phyloP scores from a whole-genome alignment of 768 basidiomycete genomes.

The Lactarius deliciosus region DNA sequence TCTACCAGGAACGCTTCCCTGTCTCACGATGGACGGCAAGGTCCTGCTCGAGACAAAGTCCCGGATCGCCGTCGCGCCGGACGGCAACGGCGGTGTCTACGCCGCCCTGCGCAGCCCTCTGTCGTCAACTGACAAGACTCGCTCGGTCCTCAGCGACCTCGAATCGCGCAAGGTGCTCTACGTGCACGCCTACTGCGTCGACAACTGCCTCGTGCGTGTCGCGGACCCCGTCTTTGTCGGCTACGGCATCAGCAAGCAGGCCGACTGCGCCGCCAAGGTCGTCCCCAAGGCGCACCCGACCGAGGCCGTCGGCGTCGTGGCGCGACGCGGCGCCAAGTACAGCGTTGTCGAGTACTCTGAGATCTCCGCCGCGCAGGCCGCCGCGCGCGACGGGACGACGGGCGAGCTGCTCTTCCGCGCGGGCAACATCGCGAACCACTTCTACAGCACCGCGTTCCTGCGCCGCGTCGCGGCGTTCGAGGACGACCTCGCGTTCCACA shows the following conservation, averaged over 20 bases:
- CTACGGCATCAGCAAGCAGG: slow-evolving; percentile 84
- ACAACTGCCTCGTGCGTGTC: slow-evolving; percentile 97
- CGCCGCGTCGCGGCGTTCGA: slow-evolving; percentile 79
- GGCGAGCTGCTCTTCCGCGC: slow-evolving; percentile 89
- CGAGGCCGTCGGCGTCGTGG: slow-evolving; percentile 95
- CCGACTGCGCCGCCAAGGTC: slow-evolving; percentile 94
- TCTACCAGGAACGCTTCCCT: slow-evolving; percentile 83
- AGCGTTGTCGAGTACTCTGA: slow-evolving; percentile 98
- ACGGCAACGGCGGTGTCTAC: slow-evolving; percentile 97
- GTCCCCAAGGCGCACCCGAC: slow-evolving; percentile 84
- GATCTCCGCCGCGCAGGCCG: slow-evolving; percentile 84
- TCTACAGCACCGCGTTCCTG: slow-evolving; percentile 89
- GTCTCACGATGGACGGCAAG: slow-evolving; percentile 91
- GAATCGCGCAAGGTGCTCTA: slow-evolving; percentile 73
- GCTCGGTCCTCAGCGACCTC: slow-evolving; percentile 84
- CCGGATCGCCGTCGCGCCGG: slow-evolving; percentile 90
- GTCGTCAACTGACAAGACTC: slow-evolving; percentile 53
- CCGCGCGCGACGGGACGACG: slow-evolving; percentile 61
- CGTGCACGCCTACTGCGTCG: slow-evolving; percentile 95
- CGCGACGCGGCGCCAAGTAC: slow-evolving; percentile 76
- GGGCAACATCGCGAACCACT: slow-evolving; percentile 97
- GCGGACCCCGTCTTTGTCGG: slow-evolving; percentile 98
- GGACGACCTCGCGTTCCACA: slow-evolving; percentile 90
- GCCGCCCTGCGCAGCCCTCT: slow-evolving; percentile 85
- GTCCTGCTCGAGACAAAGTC: slow-evolving; percentile 80